Base-by-base conservation (phyloP, 768 basidiomycete genomes). In the Amanita pallidorosea region DNA sequence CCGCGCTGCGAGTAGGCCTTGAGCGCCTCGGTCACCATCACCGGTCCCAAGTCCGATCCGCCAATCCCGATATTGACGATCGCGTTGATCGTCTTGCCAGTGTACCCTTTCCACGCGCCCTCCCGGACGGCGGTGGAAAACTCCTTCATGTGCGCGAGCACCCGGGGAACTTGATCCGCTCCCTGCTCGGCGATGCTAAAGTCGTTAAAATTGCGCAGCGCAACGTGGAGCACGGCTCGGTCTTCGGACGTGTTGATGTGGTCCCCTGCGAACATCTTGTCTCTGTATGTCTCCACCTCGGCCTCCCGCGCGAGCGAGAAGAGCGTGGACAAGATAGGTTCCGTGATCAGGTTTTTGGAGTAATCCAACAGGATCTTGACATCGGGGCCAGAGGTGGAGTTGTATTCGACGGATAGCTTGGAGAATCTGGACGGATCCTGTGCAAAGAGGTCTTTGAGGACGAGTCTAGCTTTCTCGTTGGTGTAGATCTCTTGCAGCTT, bases 11-110 rank as follows among this genome's bases (percentile, higher is more conserved):
- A 72, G 74, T 96, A 99, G 5, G 82, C 69, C 71, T 94, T 96
- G 67, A 98, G 81, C 4, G 93, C 95, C 71, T 98, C 96, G 9
- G 91, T 94, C 53, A 97, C 94, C 96, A 99, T 99, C 60, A 97
- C 94, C 13, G 95, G 96, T 15, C 95, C 95, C 47, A 99, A 74
- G 66, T 99, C 96, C 33, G 93, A 96, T 47, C 96, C 96, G 50
- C 96, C 96, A 64, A 99, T 99, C 54, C 96, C 96, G 58, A 99
- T 96, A 72, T 98, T 98, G 64, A 99, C 93, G 67, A 99, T 83
- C 44, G 91, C 84, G 61, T 83, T 80, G 75, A 99, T 98, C 8
- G 79, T 62, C 72, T 97, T 96, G 38, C 96, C 95, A 1, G 94
- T 96, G 73, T 96, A 98, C 13, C 96, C 96, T 67, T 87, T 97